These are phyloP conservation scores for Exophiala oligosperma DNA, from an alignment of 2,329 filamentous ascomycete species.

Conservation along the genomic window DNA sequence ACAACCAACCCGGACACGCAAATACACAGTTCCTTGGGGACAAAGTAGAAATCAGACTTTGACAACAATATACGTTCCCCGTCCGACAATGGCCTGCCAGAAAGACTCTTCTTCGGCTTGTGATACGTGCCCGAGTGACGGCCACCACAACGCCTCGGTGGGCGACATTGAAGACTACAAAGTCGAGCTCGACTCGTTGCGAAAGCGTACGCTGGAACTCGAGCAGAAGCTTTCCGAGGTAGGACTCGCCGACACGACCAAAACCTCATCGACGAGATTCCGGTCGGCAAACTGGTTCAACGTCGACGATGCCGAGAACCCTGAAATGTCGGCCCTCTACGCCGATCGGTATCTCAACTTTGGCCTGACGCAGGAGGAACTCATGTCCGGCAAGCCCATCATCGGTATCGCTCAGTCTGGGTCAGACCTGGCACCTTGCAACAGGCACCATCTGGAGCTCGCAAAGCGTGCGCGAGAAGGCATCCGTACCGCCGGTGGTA, in stretches of 20 bases:
- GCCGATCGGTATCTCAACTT: slow-evolving; percentile 54
- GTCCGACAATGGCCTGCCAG: slow-evolving; percentile 4
- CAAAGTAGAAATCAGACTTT: not conserved
- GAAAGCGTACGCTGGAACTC: slow-evolving; percentile 40
- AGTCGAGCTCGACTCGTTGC: slow-evolving; percentile 39
- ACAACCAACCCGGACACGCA: too few relatives aligned
- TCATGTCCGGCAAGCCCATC: slow-evolving; percentile 51
- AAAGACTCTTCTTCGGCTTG: slow-evolving; percentile 8
- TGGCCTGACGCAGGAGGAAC: slow-evolving; percentile 50
- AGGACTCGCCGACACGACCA: slow-evolving; percentile 23
- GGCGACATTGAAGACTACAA: slow-evolving; percentile 43
- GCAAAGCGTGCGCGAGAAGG: slow-evolving; percentile 53
- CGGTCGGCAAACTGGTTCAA: slow-evolving; percentile 50
- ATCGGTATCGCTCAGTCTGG: slow-evolving; percentile 56
- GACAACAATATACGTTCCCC: not conserved
- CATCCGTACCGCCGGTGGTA: slow-evolving; percentile 50
- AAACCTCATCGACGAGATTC: slow-evolving; percentile 33
- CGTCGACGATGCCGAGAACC: slow-evolving; percentile 38
- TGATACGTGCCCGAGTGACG: slow-evolving; percentile 8
- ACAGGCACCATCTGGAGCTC: slow-evolving; percentile 51
- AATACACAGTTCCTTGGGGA: too few relatives aligned
- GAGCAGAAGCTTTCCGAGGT: slow-evolving; percentile 36
- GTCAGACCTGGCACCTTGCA: slow-evolving; percentile 53
- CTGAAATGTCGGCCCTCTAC: slow-evolving; percentile 49
- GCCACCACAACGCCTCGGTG: slow-evolving; percentile 1